A percentile compares a stretch with the other conserved stretches of the same genome.
These are phyloP conservation scores for Setaria viridis DNA, from an alignment of 202 grass and related monocot species.

Conservation along the genomic window DNA sequence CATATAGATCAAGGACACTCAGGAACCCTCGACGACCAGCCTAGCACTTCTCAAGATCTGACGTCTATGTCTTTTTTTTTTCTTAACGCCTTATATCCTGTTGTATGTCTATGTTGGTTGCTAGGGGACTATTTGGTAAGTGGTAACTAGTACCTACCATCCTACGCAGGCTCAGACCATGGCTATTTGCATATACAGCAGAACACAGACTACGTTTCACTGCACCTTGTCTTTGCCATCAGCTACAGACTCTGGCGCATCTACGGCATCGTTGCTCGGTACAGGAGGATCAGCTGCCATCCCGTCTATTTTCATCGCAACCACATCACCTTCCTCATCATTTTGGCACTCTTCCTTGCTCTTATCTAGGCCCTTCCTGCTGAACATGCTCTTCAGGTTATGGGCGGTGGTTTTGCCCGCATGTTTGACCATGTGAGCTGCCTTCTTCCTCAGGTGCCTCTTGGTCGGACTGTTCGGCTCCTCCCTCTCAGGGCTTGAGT, in stretches of 20 bases:
- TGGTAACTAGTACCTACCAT: neutral
- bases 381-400: constrained; percentile 62
- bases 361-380: constrained; percentile 68
- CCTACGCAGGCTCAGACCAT: too few species aligned
- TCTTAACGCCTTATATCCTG: too few species aligned
- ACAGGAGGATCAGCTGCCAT: constrained; percentile 41
- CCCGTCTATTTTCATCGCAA: constrained; percentile 5
- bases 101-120: neutral
- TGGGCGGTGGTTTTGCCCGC: constrained; percentile 61
- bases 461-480: constrained; percentile 55
- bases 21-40: neutral
- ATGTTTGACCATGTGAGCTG: constrained; percentile 63
- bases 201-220: neutral
- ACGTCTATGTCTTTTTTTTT: neutral
- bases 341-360: constrained; percentile 47
- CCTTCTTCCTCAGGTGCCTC: constrained; percentile 59
- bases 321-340: constrained; percentile 43
- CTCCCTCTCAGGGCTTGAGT: constrained; percentile 40
- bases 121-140: neutral
- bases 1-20: neutral
- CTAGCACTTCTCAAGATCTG: neutral
- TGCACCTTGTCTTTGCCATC: constrained; percentile 3
- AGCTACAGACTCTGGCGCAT: neutral
- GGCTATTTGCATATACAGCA: neutral
- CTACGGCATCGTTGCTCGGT: constrained; percentile 7